Base-by-base conservation (phyloP, 2,329 filamentous ascomycete genomes). In the Xylariaceae sp. region DNA sequence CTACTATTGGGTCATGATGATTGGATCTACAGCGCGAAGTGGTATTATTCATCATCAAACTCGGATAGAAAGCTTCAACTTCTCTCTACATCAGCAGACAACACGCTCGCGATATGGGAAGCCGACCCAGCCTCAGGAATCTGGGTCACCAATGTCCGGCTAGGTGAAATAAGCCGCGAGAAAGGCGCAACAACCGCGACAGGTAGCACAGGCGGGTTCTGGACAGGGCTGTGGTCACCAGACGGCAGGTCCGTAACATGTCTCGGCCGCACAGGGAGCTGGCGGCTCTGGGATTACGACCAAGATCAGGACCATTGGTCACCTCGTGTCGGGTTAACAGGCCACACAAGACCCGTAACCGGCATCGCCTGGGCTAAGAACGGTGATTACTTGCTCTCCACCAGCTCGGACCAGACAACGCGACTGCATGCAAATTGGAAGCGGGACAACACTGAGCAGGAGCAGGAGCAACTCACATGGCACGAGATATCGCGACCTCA, bases 181-280 rank as follows among this genome's bases (percentile, higher is more conserved):
- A 97, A 98, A 64, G 93, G 93, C 7, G 93, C 93, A 0, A 97
- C 93, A 0, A 95, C 92, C 3, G 93, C 93, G 0, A 98, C 93
- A 0, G 93, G 93, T 37, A 96, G 91, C 64, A 89, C 90, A 1
- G 93, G 93, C 51, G 93, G 93, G 0, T 96, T 97, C 65, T 98
- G 93, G 92, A 90, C 87, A 11, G 92, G 91, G 1, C 75, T 97
- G 1, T 98, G 93, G 93, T 86, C 87, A 5, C 88, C 89, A 3
- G 75, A 84, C 53, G 88, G 88, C 7, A 71, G 73, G 14, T 81
- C 81, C 2, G 84, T 96, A 12, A 84, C 86, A 4, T 91, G 88
- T 49, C 77, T 98, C 16, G 89, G 92, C 1, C 81, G 92, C 33
- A 97, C 92, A 0, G 93, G 93, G 22, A 93, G 90, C 64, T 98